Evolutionary conservation across 1,139 yeast genomes (phyloP).

Genomic region (Diutina siamensis): DNA sequence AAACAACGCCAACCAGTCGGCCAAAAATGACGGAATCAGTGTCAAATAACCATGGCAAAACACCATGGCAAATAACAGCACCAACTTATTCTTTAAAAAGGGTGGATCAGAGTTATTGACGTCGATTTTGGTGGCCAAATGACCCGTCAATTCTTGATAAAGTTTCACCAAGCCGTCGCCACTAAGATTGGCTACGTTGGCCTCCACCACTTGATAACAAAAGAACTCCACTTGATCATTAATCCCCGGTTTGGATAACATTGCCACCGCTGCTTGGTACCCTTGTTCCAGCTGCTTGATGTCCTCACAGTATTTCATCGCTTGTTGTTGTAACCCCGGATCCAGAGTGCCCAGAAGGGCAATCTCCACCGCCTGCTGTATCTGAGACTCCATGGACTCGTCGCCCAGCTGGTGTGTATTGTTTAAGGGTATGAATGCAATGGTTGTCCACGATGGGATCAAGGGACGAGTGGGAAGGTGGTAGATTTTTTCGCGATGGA

Average conservation of each 20-base stretch:
- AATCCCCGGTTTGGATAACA: conserved; percentile 26
- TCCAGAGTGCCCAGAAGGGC: conserved; percentile 79
- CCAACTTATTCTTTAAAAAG: conserved; percentile 66
- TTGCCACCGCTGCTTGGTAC: conserved; percentile 61
- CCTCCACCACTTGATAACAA: conserved; percentile 71
- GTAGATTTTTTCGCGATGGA: neutral
- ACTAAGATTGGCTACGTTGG: conserved; percentile 39
- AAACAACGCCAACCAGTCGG: conserved; percentile 42
- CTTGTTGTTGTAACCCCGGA: conserved; percentile 62
- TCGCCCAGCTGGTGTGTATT: neutral
- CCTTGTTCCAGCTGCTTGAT: conserved; percentile 71
- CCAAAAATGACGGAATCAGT: conserved; percentile 56
- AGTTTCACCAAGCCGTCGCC: conserved; percentile 34
- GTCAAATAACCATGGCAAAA: conserved; percentile 57
- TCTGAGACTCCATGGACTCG: conserved; percentile 60
- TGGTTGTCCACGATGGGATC: neutral
- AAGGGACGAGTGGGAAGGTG: neutral
- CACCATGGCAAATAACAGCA: conserved; percentile 60
- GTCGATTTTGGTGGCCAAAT: conserved; percentile 14
- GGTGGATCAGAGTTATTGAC: conserved; percentile 36
- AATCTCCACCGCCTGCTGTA: conserved; percentile 85
- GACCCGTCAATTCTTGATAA: conserved; percentile 30
- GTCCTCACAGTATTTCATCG: conserved; percentile 66
- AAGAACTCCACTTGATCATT: conserved; percentile 59
- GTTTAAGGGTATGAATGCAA: neutral